Conservation (phyloP, 805 yeast species). For the Clavispora vitiphila region DNA sequence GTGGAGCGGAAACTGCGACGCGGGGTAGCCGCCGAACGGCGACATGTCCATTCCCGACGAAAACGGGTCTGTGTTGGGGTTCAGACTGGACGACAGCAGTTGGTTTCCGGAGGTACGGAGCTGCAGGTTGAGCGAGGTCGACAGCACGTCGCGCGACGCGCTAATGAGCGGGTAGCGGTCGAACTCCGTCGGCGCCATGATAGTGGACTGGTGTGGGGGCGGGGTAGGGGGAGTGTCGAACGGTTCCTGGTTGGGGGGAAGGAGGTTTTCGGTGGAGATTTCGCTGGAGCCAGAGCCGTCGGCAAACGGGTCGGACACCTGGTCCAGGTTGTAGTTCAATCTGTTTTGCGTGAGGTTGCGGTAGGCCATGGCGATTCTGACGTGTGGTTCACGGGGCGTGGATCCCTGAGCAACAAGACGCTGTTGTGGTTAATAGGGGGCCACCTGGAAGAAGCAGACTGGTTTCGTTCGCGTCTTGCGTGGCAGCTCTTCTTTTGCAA, state of each 20-base stretch:
- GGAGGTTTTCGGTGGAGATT: slow-evolving; percentile 1
- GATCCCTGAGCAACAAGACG: no score
- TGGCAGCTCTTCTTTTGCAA: no score
- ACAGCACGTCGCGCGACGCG: slow-evolving; percentile 11
- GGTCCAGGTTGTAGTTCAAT: neutral
- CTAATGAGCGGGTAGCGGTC: slow-evolving; percentile 16
- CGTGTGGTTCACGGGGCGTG: neutral
- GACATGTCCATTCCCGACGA: slow-evolving; percentile 10
- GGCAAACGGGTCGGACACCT: slow-evolving; percentile 5
- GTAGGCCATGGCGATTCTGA: slow-evolving; percentile 12
- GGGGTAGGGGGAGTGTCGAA: neutral
- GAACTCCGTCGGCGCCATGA: slow-evolving; percentile 13
- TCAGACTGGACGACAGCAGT: slow-evolving; percentile 5
- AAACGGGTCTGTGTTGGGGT: slow-evolving; percentile 10
- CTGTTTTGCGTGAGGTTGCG: slow-evolving; percentile 15
- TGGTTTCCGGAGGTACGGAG: slow-evolving; percentile 3
- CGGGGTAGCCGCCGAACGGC: slow-evolving; percentile 97
- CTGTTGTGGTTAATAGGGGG: no score
- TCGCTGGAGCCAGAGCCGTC: slow-evolving; percentile 9
- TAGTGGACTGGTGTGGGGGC: neutral
- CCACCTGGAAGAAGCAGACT: no score
- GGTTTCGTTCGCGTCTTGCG: no score
- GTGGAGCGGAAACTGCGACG: slow-evolving; percentile 87
- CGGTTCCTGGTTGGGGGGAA: neutral
- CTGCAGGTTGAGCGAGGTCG: slow-evolving; percentile 10